Conservation (phyloP, 139 green algal genomes). For the Ettlia oleoabundans region DNA sequence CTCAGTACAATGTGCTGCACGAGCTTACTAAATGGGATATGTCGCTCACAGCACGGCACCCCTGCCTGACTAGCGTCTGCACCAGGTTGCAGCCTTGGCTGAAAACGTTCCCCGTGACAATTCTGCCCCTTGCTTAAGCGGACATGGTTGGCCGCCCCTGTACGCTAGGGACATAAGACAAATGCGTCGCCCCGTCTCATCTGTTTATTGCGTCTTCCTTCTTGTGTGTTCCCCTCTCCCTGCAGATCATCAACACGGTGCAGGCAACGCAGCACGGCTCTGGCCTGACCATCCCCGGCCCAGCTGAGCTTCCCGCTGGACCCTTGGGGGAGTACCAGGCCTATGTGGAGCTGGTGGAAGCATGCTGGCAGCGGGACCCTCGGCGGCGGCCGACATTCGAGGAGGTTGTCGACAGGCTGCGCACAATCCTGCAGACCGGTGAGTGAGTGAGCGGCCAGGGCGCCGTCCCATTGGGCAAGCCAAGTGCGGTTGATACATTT, state of each 20-base stretch:
- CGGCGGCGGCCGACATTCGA: slow-evolving; percentile 8
- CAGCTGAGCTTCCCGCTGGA: slow-evolving; percentile 4
- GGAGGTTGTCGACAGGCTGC: slow-evolving; percentile 7
- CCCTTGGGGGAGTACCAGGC: neutral
- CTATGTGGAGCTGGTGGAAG: neutral
- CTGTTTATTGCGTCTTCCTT: too few species aligned
- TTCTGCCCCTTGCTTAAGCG: too few species aligned
- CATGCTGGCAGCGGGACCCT: slow-evolving; percentile 21
- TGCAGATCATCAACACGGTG: slow-evolving; percentile 31
- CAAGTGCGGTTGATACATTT: too few species aligned
- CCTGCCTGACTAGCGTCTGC: too few species aligned
- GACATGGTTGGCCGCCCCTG: too few species aligned
- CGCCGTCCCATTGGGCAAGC: neutral
- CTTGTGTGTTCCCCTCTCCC: neutral
- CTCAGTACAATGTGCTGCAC: too few species aligned
- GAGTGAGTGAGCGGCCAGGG: neutral
- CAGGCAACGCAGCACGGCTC: neutral
- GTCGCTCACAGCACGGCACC: too few species aligned
- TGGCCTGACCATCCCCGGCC: neutral
- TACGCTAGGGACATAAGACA: too few species aligned
- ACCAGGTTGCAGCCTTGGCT: too few species aligned
- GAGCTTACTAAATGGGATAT: too few species aligned
- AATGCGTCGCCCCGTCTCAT: too few species aligned
- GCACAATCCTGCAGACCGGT: neutral
- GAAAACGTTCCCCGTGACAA: too few species aligned